Percentiles rank a stretch among this genome's conserved stretches.
phyloP scores from a whole-genome alignment of 345 rosid species.

The Salix exigua region DNA sequence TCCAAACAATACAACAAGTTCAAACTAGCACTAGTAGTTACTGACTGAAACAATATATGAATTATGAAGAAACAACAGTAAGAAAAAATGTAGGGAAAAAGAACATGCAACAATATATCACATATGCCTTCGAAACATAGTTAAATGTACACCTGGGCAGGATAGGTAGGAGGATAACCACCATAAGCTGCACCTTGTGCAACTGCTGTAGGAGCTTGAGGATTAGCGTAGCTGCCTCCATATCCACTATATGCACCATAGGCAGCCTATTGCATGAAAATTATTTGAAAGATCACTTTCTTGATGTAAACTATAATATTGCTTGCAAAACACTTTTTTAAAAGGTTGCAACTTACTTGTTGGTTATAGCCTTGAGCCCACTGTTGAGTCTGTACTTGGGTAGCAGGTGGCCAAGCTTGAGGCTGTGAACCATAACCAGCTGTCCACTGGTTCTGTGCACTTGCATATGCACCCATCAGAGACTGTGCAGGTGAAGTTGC shows the following conservation, averaged over 20 bases:
- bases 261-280: constrained; percentile 49
- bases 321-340: neutral
- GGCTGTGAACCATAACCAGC: constrained; percentile 77
- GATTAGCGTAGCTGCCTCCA: constrained; percentile 56
- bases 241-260: constrained; percentile 73
- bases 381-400: constrained; percentile 64
- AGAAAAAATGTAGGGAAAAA: neutral
- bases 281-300: neutral
- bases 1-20: no score
- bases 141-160: constrained; percentile 56
- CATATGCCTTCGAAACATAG: no score
- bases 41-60: neutral
- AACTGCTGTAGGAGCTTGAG: constrained; percentile 63
- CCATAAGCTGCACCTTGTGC: constrained; percentile 70
- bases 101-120: neutral
- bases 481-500: constrained; percentile 56
- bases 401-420: constrained; percentile 78
- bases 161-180: constrained; percentile 73
- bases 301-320: neutral
- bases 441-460: constrained; percentile 71
- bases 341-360: constrained; percentile 35
- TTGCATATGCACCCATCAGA: constrained; percentile 69
- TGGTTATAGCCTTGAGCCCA: constrained; percentile 81
- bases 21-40: no score
- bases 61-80: neutral